A percentile compares a stretch with the other conserved stretches of the same genome.
phyloP scores from a whole-genome alignment of 352 stramenopile species.

The Phytophthora sojae region DNA sequence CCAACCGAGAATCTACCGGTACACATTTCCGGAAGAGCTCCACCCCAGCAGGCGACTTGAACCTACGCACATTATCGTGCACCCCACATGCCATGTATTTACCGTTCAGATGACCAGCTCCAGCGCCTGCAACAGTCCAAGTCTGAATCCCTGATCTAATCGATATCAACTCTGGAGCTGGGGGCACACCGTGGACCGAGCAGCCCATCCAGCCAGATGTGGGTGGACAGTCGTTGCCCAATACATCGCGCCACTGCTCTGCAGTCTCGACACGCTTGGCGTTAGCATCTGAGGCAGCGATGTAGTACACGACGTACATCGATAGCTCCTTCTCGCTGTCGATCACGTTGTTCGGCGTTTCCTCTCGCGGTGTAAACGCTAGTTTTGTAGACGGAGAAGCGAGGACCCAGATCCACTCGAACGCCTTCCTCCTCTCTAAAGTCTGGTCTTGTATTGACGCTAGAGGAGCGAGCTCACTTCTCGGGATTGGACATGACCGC shows the following conservation, averaged over 20 bases:
- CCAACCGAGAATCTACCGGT: slow-evolving; percentile 51
- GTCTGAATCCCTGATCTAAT: slow-evolving; percentile 69
- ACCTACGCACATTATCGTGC: slow-evolving; percentile 58
- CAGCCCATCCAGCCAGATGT: slow-evolving; percentile 64
- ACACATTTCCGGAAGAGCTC: slow-evolving; percentile 81
- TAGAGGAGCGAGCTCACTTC: not conserved
- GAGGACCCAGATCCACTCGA: slow-evolving; percentile 59
- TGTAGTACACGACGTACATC: slow-evolving; percentile 76
- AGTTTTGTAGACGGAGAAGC: slow-evolving; percentile 52
- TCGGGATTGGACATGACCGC: not conserved
- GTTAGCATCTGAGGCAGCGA: slow-evolving; percentile 43
- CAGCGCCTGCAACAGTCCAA: slow-evolving; percentile 63
- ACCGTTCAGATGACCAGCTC: slow-evolving; percentile 62
- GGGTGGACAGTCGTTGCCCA: slow-evolving; percentile 44
- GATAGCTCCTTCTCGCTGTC: slow-evolving; percentile 68
- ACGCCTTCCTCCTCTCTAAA: slow-evolving; percentile 22
- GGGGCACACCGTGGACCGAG: slow-evolving; percentile 51
- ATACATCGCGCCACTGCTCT: slow-evolving; percentile 20
- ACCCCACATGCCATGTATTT: slow-evolving; percentile 69
- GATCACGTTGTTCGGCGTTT: slow-evolving; percentile 35
- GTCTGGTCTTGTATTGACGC: not conserved
- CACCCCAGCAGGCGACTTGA: slow-evolving; percentile 69
- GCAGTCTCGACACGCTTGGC: slow-evolving; percentile 7
- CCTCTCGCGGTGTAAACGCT: slow-evolving; percentile 59
- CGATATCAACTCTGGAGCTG: slow-evolving; percentile 37